Percentiles rank a stretch among this genome's conserved stretches.
phyloP scores from a whole-genome alignment of 2,329 filamentous ascomycete species.

The Exophiala spinifera region DNA sequence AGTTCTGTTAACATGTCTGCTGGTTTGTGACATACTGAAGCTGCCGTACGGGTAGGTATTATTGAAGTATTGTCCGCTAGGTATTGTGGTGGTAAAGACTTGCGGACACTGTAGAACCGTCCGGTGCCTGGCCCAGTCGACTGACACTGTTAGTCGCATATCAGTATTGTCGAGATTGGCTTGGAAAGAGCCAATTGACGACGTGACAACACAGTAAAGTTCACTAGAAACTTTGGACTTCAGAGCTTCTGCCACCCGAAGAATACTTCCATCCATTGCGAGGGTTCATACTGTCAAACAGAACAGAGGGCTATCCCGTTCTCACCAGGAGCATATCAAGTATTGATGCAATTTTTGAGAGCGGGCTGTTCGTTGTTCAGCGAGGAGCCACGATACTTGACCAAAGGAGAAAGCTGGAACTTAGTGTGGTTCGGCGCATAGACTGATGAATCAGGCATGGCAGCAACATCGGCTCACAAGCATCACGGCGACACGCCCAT shows the following conservation, averaged over 20 bases:
- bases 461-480: constrained; percentile 63
- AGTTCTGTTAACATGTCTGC: constrained; percentile 55
- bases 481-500: constrained; percentile 71
- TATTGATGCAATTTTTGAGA: constrained; percentile 63
- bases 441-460: constrained; percentile 51
- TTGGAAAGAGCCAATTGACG: constrained; percentile 50
- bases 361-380: constrained; percentile 69
- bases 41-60: constrained; percentile 28
- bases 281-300: constrained; percentile 61
- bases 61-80: constrained; percentile 17
- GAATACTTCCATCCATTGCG: constrained; percentile 63
- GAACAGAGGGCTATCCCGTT: constrained; percentile 58
- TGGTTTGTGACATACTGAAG: constrained; percentile 43
- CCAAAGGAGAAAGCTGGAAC: constrained; percentile 57
- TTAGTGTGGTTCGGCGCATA: constrained; percentile 56
- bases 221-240: constrained; percentile 51
- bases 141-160: constrained; percentile 51
- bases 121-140: constrained; percentile 55
- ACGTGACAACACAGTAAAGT: constrained; percentile 53
- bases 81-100: constrained; percentile 33
- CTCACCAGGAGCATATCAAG: constrained; percentile 49
- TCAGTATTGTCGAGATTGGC: constrained; percentile 46
- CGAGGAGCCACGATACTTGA: constrained; percentile 69
- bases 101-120: constrained; percentile 34
- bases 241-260: constrained; percentile 54